Evolutionary conservation across 2,329 filamentous ascomycete genomes (phyloP), one percentile per base, ranked within the genome.

Genomic region (Clathrospora elynae): DNA sequence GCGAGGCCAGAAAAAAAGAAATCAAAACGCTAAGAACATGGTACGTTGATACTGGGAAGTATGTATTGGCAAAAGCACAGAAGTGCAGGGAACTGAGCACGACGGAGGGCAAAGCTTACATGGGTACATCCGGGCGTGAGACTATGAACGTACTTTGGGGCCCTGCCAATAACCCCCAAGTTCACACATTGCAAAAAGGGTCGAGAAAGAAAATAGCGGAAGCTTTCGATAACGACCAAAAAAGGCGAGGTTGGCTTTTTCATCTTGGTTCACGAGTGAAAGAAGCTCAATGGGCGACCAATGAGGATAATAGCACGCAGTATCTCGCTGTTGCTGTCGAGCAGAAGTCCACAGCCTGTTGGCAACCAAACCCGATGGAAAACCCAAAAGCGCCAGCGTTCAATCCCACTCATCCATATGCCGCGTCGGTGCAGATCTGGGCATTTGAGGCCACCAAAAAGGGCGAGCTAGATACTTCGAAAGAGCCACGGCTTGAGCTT

Each of bases 401-500:
- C 57, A 71, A 71, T 11, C 71, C 79, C 7, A 76, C 76, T 4
- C 61, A 69, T 5, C 67, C 73, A 11, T 76, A 74, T 47, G 73
- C 76, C 11, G 73, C 75, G 10, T 75, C 74, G 2, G 73, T 85
- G 20, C 81, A 84, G 49, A 75, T 85, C 5, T 85, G 82, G 82
- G 70, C 75, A 5, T 80, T 85, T 52, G 66, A 70, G 24, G 71
- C 73, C 3, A 65, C 60, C 11, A 40, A 61, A 28, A 57, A 63
- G 1, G 68, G 71, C 10, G 67, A 62, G 2, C 62, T 82, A 5
- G 73, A 81, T 54, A 70, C 71, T 51, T 59, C 54, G 0, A 55
- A 46, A 6, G 55, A 70, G 11, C 81, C 82, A 3, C 59, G 62
- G 30, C 68, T 84, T 28, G 68, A 70, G 17, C 53, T 76, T 23